Conservation (phyloP, 495 filamentous ascomycete genomes). For the Penicillium soppii region DNA sequence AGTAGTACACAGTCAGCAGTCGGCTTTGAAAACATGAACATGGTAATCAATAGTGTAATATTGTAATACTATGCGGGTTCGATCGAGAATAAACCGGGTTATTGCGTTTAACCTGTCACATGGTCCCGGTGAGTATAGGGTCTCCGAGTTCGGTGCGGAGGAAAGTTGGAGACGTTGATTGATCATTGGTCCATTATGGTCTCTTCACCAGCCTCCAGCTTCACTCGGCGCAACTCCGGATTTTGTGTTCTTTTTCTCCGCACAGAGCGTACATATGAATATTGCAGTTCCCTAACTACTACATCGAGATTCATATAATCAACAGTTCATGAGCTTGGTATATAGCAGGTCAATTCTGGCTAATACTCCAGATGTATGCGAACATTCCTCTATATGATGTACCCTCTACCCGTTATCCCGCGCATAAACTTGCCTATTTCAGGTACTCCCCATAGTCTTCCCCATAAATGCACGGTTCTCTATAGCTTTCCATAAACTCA, state of each 20-base stretch:
- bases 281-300: too few species aligned
- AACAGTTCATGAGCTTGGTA: too few species aligned
- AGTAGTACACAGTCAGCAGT: not conserved
- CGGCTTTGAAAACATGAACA: not conserved
- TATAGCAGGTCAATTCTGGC: not conserved
- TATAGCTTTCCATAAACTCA: conserved; percentile 3
- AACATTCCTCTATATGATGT: not conserved
- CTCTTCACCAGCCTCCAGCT: not conserved
- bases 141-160: conserved; percentile 26
- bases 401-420: too few species aligned
- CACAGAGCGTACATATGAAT: too few species aligned
- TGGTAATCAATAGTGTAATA: too few species aligned
- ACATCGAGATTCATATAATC: too few species aligned
- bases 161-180: not conserved
- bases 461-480: conserved; percentile 1
- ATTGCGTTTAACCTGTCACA: conserved; percentile 10
- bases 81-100: conserved; percentile 21
- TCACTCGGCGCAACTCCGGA: conserved; percentile 1
- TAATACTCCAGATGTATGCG: too few species aligned
- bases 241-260: not conserved
- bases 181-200: not conserved
- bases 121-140: conserved; percentile 5
- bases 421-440: conserved; percentile 2
- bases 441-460: not conserved
- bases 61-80: too few species aligned